Evolutionary conservation across 495 filamentous ascomycete genomes (phyloP).

Genomic region (Penicillium angulare): DNA sequence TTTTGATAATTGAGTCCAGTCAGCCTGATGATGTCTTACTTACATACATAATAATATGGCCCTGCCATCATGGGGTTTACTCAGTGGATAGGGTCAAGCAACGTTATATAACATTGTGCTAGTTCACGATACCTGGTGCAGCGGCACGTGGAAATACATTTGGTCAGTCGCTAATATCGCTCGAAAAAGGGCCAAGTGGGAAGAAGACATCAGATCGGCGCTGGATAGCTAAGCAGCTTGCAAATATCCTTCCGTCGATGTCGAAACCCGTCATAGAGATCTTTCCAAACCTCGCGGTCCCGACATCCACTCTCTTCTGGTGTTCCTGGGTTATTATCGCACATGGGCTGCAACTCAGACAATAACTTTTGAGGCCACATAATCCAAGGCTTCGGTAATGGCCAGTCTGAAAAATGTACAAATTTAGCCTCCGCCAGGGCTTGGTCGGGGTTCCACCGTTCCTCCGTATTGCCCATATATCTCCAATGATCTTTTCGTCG

Average conservation of each 20-base stretch:
- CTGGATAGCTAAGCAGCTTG: constrained; percentile 47
- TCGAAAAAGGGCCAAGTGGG: too few relatives aligned
- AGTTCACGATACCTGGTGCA: too few relatives aligned
- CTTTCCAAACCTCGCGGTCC: constrained; percentile 66
- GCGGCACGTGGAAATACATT: too few relatives aligned
- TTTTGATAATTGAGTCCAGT: too few relatives aligned
- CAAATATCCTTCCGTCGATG: constrained; percentile 56
- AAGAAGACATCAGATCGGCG: constrained; percentile 32
- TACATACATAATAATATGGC: too few relatives aligned
- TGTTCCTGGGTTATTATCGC: constrained; percentile 47
- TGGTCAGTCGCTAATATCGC: too few relatives aligned
- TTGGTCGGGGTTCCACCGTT: constrained; percentile 66
- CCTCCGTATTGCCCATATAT: constrained; percentile 62
- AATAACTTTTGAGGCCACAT: constrained; percentile 56
- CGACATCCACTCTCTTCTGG: constrained; percentile 54
- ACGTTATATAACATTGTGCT: too few relatives aligned
- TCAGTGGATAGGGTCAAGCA: too few relatives aligned
- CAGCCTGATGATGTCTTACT: too few relatives aligned
- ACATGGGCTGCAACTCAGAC: constrained; percentile 57
- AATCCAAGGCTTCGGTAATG: constrained; percentile 77
- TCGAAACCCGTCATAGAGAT: constrained; percentile 68
- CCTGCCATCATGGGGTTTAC: too few relatives aligned
- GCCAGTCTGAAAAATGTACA: constrained; percentile 81
- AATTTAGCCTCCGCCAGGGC: constrained; percentile 67
- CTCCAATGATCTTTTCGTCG: constrained; percentile 54